Evolutionary conservation across 2,329 filamentous ascomycete genomes (phyloP).

Genomic region (Colletotrichum kahawae): DNA sequence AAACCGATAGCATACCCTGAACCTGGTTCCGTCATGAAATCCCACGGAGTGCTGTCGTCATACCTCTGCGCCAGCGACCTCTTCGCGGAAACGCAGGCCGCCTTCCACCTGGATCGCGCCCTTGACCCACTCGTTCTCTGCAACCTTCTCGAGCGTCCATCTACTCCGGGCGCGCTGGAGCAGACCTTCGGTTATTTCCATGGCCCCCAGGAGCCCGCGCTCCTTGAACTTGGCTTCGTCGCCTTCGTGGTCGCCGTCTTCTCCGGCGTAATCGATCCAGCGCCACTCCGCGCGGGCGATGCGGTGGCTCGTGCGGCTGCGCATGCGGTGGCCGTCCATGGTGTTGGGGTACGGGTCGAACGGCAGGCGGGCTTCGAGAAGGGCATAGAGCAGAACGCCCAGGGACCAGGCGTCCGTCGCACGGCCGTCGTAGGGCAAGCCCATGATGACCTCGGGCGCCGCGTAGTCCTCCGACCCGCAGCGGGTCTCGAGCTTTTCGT

Average conservation of each 20-base stretch:
- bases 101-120: slow-evolving; percentile 73
- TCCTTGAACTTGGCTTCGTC: slow-evolving; percentile 65
- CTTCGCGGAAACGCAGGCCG: slow-evolving; percentile 64
- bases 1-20: not conserved
- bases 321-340: slow-evolving; percentile 75
- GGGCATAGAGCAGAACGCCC: slow-evolving; percentile 89
- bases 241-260: slow-evolving; percentile 85
- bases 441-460: slow-evolving; percentile 94
- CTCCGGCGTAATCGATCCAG: slow-evolving; percentile 85
- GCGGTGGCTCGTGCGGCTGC: slow-evolving; percentile 86
- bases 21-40: not conserved
- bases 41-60: slow-evolving; percentile 23
- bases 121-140: slow-evolving; percentile 75
- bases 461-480: slow-evolving; percentile 98
- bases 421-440: slow-evolving; percentile 91
- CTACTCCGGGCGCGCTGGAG: slow-evolving; percentile 82
- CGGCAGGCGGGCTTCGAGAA: slow-evolving; percentile 90
- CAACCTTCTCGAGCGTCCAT: slow-evolving; percentile 77
- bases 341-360: slow-evolving; percentile 89
- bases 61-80: slow-evolving; percentile 62
- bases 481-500: slow-evolving; percentile 88
- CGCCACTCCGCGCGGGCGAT: slow-evolving; percentile 96
- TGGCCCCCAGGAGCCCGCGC: slow-evolving; percentile 73
- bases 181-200: slow-evolving; percentile 81
- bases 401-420: slow-evolving; percentile 94